A percentile compares a stretch with the other conserved stretches of the same genome.
Conservation (phyloP, 805 yeast genomes). For the Novakomyces olei region DNA sequence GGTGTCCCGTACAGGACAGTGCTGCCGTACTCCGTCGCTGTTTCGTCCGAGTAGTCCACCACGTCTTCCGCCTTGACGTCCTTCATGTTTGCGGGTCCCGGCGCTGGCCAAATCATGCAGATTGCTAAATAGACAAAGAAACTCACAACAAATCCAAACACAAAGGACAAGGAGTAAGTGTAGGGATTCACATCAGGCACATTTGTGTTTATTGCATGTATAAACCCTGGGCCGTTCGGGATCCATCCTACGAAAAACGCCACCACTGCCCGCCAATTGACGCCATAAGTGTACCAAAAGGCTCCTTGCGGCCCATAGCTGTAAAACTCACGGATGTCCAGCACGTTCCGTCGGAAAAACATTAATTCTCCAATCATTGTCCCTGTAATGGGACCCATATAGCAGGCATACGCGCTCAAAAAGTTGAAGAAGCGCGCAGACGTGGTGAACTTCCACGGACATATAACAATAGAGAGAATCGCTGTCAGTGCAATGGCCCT, state of each 20-base stretch:
- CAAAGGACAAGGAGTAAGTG: not conserved
- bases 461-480: conserved; percentile 9
- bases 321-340: not conserved
- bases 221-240: conserved; percentile 12
- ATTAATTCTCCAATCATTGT: conserved; percentile 32
- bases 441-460: conserved; percentile 10
- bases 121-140: not conserved
- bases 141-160: not conserved
- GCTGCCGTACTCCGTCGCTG: no score
- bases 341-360: conserved; percentile 14
- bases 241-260: conserved; percentile 18
- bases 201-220: conserved; percentile 8
- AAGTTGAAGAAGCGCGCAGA: conserved; percentile 10
- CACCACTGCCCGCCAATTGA: conserved; percentile 22
- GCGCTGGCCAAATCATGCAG: not conserved
- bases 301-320: not conserved
- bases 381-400: conserved; percentile 8
- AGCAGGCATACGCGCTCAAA: conserved; percentile 7
- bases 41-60: no score
- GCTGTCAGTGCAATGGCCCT: conserved; percentile 22
- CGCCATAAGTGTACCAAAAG: conserved; percentile 16
- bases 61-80: no score
- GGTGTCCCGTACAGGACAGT: no score
- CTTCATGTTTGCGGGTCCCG: no score
- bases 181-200: not conserved